A percentile compares a stretch with the other conserved stretches of the same genome.
phyloP scores from a whole-genome alignment of 495 filamentous ascomycete genomes.

The Penicillium turbatum region DNA sequence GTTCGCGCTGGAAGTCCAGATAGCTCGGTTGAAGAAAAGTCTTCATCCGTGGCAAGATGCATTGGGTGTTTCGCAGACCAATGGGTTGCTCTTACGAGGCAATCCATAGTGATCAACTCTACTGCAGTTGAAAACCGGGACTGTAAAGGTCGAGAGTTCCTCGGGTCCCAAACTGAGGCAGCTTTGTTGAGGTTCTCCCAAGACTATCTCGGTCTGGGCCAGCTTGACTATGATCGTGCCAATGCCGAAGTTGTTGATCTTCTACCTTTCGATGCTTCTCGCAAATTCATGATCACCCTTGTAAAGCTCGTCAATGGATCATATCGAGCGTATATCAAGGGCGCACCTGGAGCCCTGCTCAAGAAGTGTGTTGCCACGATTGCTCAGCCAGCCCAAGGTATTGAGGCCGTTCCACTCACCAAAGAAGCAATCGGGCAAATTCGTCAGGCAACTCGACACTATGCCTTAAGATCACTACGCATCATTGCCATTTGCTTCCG shows the following conservation, averaged over 20 bases:
- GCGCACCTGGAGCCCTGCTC: constrained; percentile 55
- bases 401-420: neutral
- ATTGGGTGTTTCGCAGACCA: neutral
- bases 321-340: constrained; percentile 55
- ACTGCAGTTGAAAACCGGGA: constrained; percentile 53
- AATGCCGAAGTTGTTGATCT: constrained; percentile 50
- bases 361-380: constrained; percentile 28
- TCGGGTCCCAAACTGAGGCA: constrained; percentile 58
- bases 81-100: constrained; percentile 15
- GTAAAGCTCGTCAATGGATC: constrained; percentile 47
- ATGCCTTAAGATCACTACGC: constrained; percentile 18
- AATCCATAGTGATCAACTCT: constrained; percentile 50
- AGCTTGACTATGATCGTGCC: constrained; percentile 44
- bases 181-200: constrained; percentile 52
- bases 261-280: constrained; percentile 55
- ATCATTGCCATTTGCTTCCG: constrained; percentile 52
- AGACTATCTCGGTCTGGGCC: constrained; percentile 47
- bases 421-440: neutral
- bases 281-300: constrained; percentile 54
- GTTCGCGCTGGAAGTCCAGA: neutral
- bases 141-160: constrained; percentile 44
- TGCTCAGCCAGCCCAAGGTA: neutral
- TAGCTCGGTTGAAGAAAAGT: neutral
- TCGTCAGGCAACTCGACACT: neutral
- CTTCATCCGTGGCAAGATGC: neutral